phyloP scores from a whole-genome alignment of 352 stramenopile genomes.

The Globisporangium alternatum region DNA sequence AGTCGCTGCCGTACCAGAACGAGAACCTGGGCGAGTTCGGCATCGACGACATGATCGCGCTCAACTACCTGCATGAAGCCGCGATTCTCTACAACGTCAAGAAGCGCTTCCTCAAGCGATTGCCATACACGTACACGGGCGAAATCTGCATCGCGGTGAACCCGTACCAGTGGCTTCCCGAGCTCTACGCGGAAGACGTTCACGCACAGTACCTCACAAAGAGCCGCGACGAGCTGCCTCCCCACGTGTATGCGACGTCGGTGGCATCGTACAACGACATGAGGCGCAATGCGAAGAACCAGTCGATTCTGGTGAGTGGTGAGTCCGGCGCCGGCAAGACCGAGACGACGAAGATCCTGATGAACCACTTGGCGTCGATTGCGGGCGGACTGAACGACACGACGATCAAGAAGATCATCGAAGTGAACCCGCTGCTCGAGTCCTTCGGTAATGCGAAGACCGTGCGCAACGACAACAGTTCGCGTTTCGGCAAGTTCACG shows the following conservation, averaged over 20 bases:
- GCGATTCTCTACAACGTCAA: conserved; percentile 92
- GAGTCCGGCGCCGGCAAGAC: conserved; percentile 88
- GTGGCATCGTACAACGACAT: conserved; percentile 71
- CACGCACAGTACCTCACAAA: conserved; percentile 69
- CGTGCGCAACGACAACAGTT: conserved; percentile 96
- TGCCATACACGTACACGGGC: conserved; percentile 96
- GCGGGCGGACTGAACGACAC: conserved; percentile 85
- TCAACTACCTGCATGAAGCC: conserved; percentile 89
- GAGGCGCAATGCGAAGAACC: conserved; percentile 57
- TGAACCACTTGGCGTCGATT: conserved; percentile 82
- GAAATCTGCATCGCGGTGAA: conserved; percentile 98
- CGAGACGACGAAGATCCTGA: conserved; percentile 89
- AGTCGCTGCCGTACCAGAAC: conserved; percentile 79
- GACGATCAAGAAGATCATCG: conserved; percentile 96
- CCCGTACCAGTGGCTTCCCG: conserved; percentile 91
- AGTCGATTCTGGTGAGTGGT: conserved; percentile 86
- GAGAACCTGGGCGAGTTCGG: conserved; percentile 51
- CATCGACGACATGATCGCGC: conserved; percentile 85
- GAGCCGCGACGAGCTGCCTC: conserved; percentile 50
- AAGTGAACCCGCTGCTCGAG: conserved; percentile 98
- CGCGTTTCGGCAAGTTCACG: conserved; percentile 97
- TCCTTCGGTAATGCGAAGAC: conserved; percentile 98
- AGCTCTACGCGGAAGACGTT: conserved; percentile 80
- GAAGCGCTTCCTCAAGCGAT: conserved; percentile 71
- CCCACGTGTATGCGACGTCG: conserved; percentile 71